Evolutionary conservation across 768 basidiomycete species (phyloP).

Genomic region (Podaxis sp.): DNA sequence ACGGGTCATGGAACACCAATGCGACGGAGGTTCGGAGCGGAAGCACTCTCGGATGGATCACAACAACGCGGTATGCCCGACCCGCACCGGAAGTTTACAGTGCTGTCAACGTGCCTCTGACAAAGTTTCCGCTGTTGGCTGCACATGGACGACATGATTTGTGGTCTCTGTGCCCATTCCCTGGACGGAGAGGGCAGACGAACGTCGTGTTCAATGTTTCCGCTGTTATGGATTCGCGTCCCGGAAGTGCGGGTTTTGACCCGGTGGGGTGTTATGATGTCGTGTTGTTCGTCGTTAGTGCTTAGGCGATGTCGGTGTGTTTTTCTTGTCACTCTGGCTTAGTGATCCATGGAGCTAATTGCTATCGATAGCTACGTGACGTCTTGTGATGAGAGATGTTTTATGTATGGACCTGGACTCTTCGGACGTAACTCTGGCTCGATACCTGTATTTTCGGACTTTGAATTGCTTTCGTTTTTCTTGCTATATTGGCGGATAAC

Average conservation of each 20-base stretch:
- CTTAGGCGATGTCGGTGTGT: not conserved
- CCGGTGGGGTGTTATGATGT: constrained; percentile 5
- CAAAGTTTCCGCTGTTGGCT: constrained; percentile 27
- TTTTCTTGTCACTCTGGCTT: not conserved
- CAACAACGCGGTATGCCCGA: constrained; percentile 27
- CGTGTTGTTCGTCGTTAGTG: constrained; percentile 1
- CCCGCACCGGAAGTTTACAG: constrained; percentile 36
- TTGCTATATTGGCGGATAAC: not conserved
- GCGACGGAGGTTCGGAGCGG: constrained; percentile 33
- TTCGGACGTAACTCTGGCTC: not conserved
- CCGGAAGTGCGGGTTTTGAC: constrained; percentile 1
- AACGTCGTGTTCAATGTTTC: constrained; percentile 16
- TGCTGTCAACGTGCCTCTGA: constrained; percentile 21
- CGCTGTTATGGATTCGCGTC: not conserved
- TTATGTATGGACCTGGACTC: not conserved
- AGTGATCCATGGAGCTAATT: not conserved
- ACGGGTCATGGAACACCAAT: constrained; percentile 36
- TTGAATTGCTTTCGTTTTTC: not conserved
- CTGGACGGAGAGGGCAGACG: constrained; percentile 16
- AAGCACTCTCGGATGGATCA: constrained; percentile 33
- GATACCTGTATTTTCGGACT: not conserved
- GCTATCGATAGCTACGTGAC: not conserved
- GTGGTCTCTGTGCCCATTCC: constrained; percentile 40
- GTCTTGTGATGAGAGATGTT: not conserved
- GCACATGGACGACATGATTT: constrained; percentile 28